phyloP scores from a whole-genome alignment of 1,139 yeast species.

The Blastobotrys serpentis region DNA sequence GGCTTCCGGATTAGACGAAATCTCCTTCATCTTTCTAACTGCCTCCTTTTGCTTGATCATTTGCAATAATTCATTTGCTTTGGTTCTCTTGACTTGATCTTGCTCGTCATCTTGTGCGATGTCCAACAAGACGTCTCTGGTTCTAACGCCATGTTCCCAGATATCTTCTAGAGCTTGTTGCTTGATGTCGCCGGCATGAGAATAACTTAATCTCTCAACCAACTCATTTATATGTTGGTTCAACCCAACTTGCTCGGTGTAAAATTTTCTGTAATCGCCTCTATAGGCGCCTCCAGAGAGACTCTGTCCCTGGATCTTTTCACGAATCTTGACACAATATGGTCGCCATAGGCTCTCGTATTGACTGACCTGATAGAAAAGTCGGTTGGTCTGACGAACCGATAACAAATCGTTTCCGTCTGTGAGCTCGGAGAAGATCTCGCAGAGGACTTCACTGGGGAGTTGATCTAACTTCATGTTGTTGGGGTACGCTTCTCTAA shows the following conservation, averaged over 20 bases:
- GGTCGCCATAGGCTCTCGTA: slow-evolving; percentile 18
- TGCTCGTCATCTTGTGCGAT: slow-evolving; percentile 6
- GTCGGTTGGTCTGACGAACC: slow-evolving; percentile 11
- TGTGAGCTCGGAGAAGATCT: slow-evolving; percentile 10
- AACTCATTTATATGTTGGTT: slow-evolving; percentile 12
- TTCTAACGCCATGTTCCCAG: slow-evolving; percentile 13
- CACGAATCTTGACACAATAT: slow-evolving; percentile 8
- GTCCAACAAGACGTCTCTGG: slow-evolving; percentile 14
- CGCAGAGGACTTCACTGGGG: slow-evolving; percentile 16
- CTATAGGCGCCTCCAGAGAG: not conserved
- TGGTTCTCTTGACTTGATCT: not conserved
- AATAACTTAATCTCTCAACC: slow-evolving; percentile 6
- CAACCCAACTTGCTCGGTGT: slow-evolving; percentile 13
- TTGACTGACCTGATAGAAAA: slow-evolving; percentile 4
- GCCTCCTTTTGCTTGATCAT: slow-evolving; percentile 15
- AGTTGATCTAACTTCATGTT: slow-evolving; percentile 17
- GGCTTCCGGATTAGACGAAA: slow-evolving; percentile 10
- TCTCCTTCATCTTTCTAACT: slow-evolving; percentile 10
- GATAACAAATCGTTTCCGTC: slow-evolving; percentile 12
- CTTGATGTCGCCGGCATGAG: not conserved
- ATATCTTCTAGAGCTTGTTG: slow-evolving; percentile 4
- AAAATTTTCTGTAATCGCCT: slow-evolving; percentile 9
- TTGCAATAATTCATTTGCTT: slow-evolving; percentile 13
- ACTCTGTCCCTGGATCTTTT: slow-evolving; percentile 14
- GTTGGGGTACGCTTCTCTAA: not conserved